A percentile compares a stretch with the other conserved stretches of the same genome.
Conservation (phyloP, 257 asterid genomes). For the Solanum arcanum region DNA sequence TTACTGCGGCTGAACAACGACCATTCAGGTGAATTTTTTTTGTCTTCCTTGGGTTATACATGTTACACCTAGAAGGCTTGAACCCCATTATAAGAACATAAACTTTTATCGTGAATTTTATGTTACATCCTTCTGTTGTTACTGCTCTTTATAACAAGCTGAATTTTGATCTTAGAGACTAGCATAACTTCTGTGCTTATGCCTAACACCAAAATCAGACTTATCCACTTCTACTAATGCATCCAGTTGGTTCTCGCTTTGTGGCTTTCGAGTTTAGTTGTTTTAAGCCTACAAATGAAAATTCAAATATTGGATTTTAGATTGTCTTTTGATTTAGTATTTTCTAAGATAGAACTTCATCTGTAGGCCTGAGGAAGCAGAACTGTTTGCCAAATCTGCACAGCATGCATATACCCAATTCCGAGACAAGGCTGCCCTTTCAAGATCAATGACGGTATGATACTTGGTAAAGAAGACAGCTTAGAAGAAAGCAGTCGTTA, state of each 20-base stretch:
- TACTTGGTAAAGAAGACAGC: constrained; percentile 6
- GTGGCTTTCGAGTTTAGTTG: neutral
- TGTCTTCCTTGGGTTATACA: neutral
- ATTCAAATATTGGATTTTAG: neutral
- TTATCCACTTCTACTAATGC: neutral
- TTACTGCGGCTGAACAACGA: constrained; percentile 87
- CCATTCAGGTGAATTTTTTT: constrained; percentile 59
- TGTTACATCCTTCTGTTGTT: neutral
- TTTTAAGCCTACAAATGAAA: neutral
- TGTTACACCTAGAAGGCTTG: neutral
- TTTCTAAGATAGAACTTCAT: neutral
- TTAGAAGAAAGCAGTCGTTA: neutral
- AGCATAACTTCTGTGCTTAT: neutral
- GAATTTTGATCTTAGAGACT: neutral
- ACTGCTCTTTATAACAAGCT: neutral
- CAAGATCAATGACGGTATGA: constrained; percentile 90
- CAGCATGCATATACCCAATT: constrained; percentile 66
- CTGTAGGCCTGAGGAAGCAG: constrained; percentile 84
- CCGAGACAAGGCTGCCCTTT: constrained; percentile 90
- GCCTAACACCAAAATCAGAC: neutral
- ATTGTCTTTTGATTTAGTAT: neutral
- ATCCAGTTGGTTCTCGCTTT: neutral
- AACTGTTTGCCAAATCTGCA: constrained; percentile 87
- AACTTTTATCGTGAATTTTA: neutral
- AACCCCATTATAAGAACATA: neutral